A percentile compares a stretch with the other conserved stretches of the same genome.
Evolutionary conservation across 192 early-diverging fungal genomes (phyloP).

Genomic region (Spinellus fusiger): DNA sequence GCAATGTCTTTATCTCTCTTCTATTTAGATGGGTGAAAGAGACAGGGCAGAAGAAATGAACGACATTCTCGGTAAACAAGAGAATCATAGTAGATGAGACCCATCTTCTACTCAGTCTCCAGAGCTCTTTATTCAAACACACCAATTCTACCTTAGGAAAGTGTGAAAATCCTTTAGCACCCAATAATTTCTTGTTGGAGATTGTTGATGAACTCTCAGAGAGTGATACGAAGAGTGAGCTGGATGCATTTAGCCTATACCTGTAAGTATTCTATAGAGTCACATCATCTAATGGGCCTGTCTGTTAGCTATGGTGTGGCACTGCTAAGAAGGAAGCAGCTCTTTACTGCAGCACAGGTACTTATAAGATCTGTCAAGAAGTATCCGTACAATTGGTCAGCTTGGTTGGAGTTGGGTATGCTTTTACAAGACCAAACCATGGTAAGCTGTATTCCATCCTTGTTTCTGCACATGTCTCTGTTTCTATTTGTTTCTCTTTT

Average conservation of each 20-base stretch:
- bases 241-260: slow-evolving; percentile 68
- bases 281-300: slow-evolving; percentile 10
- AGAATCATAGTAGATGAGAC: neutral
- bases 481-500: too few species aligned
- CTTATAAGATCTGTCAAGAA: slow-evolving; percentile 60
- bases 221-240: slow-evolving; percentile 30
- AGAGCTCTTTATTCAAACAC: neutral
- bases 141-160: slow-evolving; percentile 23
- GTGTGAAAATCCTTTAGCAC: slow-evolving; percentile 34
- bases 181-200: slow-evolving; percentile 41
- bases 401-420: slow-evolving; percentile 75
- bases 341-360: slow-evolving; percentile 40
- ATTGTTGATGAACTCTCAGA: slow-evolving; percentile 42
- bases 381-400: slow-evolving; percentile 88
- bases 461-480: neutral
- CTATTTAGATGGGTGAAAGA: slow-evolving; percentile 48
- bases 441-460: slow-evolving; percentile 4
- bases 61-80: slow-evolving; percentile 45
- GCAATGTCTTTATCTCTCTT: neutral
- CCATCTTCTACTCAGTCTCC: neutral
- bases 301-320: slow-evolving; percentile 48
- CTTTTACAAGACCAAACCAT: slow-evolving; percentile 41
- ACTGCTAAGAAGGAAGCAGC: slow-evolving; percentile 32
- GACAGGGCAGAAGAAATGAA: slow-evolving; percentile 50
- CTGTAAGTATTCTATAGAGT: slow-evolving; percentile 38